A percentile compares a stretch with the other conserved stretches of the same genome.
Conservation (phyloP, 2,329 filamentous ascomycete genomes). For the Pseudopyricularia cyperi region DNA sequence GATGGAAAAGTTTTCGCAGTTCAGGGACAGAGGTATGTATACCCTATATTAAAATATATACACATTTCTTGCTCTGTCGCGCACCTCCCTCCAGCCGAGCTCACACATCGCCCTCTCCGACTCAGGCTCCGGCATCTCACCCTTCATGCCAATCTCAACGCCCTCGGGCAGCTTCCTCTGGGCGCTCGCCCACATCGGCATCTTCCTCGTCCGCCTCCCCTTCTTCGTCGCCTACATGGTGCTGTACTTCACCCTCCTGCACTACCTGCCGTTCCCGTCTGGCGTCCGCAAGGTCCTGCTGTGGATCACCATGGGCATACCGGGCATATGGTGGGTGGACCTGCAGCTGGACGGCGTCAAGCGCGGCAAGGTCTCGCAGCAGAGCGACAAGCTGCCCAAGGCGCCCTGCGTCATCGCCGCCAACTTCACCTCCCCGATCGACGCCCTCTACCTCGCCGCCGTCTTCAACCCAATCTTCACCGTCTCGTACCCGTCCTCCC, state of each 20-base stretch:
- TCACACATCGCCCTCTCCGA: not conserved
- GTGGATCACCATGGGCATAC: conserved; percentile 77
- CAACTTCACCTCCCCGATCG: conserved; percentile 84
- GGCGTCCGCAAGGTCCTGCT: conserved; percentile 67
- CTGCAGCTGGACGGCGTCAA: conserved; percentile 96
- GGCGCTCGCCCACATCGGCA: conserved; percentile 50
- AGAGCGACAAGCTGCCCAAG: conserved; percentile 60
- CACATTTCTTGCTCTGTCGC: not conserved
- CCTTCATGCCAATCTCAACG: conserved; percentile 74
- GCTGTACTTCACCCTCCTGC: conserved; percentile 68
- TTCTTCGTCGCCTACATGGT: conserved; percentile 55
- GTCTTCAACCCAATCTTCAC: conserved; percentile 97
- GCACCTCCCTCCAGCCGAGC: not conserved
- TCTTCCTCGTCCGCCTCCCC: conserved; percentile 73
- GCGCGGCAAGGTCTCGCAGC: conserved; percentile 72
- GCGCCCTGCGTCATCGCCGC: conserved; percentile 74
- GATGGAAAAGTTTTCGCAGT: conserved; percentile 96
- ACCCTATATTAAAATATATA: too few relatives aligned
- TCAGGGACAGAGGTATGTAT: conserved; percentile 66
- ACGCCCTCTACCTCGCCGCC: conserved; percentile 84
- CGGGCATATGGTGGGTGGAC: conserved; percentile 96
- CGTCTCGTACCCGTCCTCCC: conserved; percentile 62
- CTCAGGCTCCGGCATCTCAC: conserved; percentile 84
- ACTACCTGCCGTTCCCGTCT: conserved; percentile 58
- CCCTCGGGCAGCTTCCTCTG: conserved; percentile 45